Evolutionary conservation across 768 basidiomycete genomes (phyloP), one percentile per base, ranked within the genome.

Genomic region (Leccinum longicurvipes): DNA sequence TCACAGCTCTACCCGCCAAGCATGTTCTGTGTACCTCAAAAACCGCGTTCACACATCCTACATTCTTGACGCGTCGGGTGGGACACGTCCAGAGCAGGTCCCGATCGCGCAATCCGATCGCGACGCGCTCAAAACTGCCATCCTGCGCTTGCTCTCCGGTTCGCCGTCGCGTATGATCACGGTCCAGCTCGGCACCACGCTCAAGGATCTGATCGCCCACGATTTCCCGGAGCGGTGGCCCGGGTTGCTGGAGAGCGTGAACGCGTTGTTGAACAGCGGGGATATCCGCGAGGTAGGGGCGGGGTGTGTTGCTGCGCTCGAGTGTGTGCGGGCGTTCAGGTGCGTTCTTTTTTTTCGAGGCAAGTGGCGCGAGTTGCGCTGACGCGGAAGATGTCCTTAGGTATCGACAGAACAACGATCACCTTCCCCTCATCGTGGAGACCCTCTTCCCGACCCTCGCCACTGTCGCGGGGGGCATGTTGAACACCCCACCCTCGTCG

Each of bases 21-120:
- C 93, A 0, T 86, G 88, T 61, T 80, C 87, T 14, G 89, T 96
- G 21, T 96, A 87, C 82, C 78, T 95, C 64, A 96, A 96, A 74
- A 96, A 96, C 71, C 87, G 93, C 64, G 83, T 95, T 57, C 80
- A 82, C 54, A 77, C 78, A 6, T 79, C 79, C 19, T 95, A 93
- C 67, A 69, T 77, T 58, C 63, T 83, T 63, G 82, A 85, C 55
- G 48, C 51, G 44, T 51, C 59, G n/a, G 39, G 39, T 31, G 55
- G 54, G 28, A 69, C 79, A 50, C 81, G 84, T 28, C 77, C 85
- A 0, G 88, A 92, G 66, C 81, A 82, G 46, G 72, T 72, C 28
- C 77, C 83, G 51, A 87, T 95, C 69, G 74, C 82, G 3, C 65
- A 72, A 28, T 80, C 86, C 2, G 93, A 94, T 73, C 83, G 87